These are phyloP conservation scores for Starmerella apicola DNA, from an alignment of 805 yeast species.

Conservation along the genomic window DNA sequence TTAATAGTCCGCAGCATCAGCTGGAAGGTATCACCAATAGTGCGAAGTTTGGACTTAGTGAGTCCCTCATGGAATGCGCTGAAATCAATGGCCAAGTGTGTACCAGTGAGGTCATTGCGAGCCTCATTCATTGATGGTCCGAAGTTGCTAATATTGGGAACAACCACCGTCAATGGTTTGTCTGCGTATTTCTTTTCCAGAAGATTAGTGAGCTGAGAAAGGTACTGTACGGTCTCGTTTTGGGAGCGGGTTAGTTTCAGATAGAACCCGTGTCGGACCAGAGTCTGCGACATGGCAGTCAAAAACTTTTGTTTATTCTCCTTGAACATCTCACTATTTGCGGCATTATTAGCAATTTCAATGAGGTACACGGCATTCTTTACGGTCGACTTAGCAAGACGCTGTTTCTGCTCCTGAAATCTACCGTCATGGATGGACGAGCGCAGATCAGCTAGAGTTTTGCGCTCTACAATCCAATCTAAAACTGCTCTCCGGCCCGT, in stretches of 20 bases:
- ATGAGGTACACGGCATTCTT: slow-evolving; percentile 59
- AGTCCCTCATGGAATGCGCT: slow-evolving; percentile 53
- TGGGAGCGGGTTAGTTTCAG: slow-evolving; percentile 56
- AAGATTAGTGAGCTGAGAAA: slow-evolving; percentile 37
- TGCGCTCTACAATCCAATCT: slow-evolving; percentile 80
- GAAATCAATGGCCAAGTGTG: slow-evolving; percentile 25
- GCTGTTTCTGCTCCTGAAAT: slow-evolving; percentile 70
- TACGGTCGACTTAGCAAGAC: slow-evolving; percentile 60
- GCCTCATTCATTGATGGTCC: slow-evolving; percentile 31
- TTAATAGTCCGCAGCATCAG: slow-evolving; percentile 64
- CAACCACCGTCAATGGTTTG: slow-evolving; percentile 30
- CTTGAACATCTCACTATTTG: slow-evolving; percentile 22
- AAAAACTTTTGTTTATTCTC: slow-evolving; percentile 42
- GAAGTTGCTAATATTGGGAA: slow-evolving; percentile 43
- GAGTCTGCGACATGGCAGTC: slow-evolving; percentile 61
- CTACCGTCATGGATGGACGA: slow-evolving; percentile 78
- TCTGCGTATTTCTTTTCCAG: slow-evolving; percentile 32
- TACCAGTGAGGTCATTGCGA: slow-evolving; percentile 10
- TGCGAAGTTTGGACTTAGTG: slow-evolving; percentile 55
- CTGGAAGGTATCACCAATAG: slow-evolving; percentile 64
- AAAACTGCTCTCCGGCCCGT: slow-evolving; percentile 55
- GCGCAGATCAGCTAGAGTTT: slow-evolving; percentile 76
- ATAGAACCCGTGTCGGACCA: slow-evolving; percentile 54
- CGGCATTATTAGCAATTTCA: slow-evolving; percentile 40
- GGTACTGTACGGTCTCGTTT: slow-evolving; percentile 59